phyloP scores from a whole-genome alignment of 1,284 basidiomycete genomes.

The Apiotrichum sp. region DNA sequence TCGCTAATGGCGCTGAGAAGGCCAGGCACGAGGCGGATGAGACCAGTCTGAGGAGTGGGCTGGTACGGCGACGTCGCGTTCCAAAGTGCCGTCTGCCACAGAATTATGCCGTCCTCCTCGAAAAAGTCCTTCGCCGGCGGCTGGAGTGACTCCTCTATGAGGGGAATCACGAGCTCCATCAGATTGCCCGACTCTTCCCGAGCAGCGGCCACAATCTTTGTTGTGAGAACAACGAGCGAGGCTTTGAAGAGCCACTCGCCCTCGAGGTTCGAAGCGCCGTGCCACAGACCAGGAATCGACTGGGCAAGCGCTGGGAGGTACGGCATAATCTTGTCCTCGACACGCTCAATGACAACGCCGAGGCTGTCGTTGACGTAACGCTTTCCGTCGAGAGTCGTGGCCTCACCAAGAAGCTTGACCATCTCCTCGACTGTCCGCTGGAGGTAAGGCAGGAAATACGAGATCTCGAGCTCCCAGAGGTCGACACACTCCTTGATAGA shows the following conservation, averaged over 20 bases:
- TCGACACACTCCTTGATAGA: conserved; percentile 73
- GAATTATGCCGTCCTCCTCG: conserved; percentile 67
- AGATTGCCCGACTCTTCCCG: conserved; percentile 36
- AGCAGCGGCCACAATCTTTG: conserved; percentile 57
- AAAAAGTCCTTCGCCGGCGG: conserved; percentile 61
- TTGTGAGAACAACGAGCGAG: conserved; percentile 64
- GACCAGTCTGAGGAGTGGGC: conserved; percentile 41
- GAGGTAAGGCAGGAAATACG: conserved; percentile 42
- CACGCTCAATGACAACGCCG: conserved; percentile 66
- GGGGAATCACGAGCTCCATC: conserved; percentile 58
- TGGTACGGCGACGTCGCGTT: conserved; percentile 59
- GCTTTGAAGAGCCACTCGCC: conserved; percentile 75
- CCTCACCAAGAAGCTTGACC: conserved; percentile 61
- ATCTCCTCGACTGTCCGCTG: conserved; percentile 39
- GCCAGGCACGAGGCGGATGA: conserved; percentile 64
- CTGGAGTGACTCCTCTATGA: conserved; percentile 68
- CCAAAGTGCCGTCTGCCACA: conserved; percentile 69
- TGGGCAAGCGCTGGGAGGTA: conserved; percentile 60
- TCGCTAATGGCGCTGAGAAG: conserved; percentile 57
- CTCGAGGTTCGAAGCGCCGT: conserved; percentile 46
- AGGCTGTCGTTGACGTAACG: conserved; percentile 63
- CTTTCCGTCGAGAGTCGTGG: conserved; percentile 71
- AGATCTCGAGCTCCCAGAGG: conserved; percentile 42
- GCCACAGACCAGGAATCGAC: conserved; percentile 67
- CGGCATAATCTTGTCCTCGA: conserved; percentile 62